Evolutionary conservation across 164 flowering plant genomes (phyloP), one percentile per base, ranked within the genome.

Genomic region (Stephania yunnanensis): DNA sequence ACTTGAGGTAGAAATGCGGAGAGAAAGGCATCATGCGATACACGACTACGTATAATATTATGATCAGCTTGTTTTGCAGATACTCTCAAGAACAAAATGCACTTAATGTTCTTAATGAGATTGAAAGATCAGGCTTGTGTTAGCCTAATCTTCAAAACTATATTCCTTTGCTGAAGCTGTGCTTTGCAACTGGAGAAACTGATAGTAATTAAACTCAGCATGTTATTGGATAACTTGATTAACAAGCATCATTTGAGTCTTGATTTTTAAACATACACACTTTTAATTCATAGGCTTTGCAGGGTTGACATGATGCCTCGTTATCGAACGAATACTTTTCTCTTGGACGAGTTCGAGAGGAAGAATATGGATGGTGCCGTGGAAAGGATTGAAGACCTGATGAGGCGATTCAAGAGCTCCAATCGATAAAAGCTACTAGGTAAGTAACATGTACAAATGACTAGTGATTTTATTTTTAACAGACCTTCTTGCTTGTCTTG

Each of bases 11-110:
- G 98, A 91, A 81, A 89, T 93, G 92, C 89, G 88, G 25, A 73
- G 69, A 61, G 75, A 20, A 20, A 76, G 82, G 83, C 50, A 80
- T 87, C 20, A 0, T 45, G 4, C 91, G 90, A 8, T 87, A 87
- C 81, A 79, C 92, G 42, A 88, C 95, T 48, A 91, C 96, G 17
- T 93, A 84, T 79, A 91, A 93, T 75, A 55, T 92, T 42, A 81
- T 93, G 87, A 91, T 93, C 78, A 76, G 90, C 58, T 83, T 93
- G 91, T 87, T 83, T 73, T 93, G 95, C 58, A 87, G 79, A 72
- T 87, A 82, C 58, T 81, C 50, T 71, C 82, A 81, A 73, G 88
- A 79, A 55, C 69, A 85, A 75, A 78, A 78, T 81, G 97, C 94
- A 42, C 71, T 88, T 46, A 63, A 78, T 65, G 55, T 89, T 25